Base-by-base conservation (phyloP, 208 protist species). In the Leishmania aethiopica region DNA sequence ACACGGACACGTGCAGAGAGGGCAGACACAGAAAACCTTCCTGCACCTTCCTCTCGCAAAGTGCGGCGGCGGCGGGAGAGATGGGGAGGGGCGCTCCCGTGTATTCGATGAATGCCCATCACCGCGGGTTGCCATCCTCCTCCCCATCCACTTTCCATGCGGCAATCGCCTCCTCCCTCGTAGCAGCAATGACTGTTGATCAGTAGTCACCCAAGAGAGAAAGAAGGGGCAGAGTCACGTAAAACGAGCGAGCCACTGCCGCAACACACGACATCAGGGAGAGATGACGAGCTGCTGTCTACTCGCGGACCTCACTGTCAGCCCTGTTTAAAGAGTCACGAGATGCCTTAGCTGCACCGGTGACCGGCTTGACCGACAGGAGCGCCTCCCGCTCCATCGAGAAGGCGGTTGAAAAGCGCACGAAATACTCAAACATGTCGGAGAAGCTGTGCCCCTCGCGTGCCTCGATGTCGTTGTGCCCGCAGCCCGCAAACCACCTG, bases 391-490 rank as follows among this genome's bases (percentile, higher is more conserved):
- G 84, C 84, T 83, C 75, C 32, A 35, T 7, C 53, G 70, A 75
- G 47, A 86, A 78, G 53, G 81, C 78, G 40, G 69, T 60, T 13
- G 64, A 37, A 77, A 87, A 88, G 3, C 40, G 64, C 51, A 91
- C 17, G 77, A 93, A 95, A 40, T 78, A 77, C 53, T 53, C 72
- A 1, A 94, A n/a, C 25, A 82, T 67, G 19, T 72, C 13, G 17
- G 79, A 45, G 62, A 89, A 92, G n/a, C 53, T 35, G 37, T 80
- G n/a, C n/a, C 59, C 45, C 47, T 80, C 60, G 10, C 57, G 75
- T 10, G 17, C 70, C 64, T 92, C 88, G 32, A 96, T 91, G 84
- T 96, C 79, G 85, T 96, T 96, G 84, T 96, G 93, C 37, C 84
- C 84, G 74, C 91, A 92, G 1, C 84, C 85, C 15, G 83, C 49